phyloP scores from a whole-genome alignment of 1,139 yeast genomes.

The Suhomyces maxii region DNA sequence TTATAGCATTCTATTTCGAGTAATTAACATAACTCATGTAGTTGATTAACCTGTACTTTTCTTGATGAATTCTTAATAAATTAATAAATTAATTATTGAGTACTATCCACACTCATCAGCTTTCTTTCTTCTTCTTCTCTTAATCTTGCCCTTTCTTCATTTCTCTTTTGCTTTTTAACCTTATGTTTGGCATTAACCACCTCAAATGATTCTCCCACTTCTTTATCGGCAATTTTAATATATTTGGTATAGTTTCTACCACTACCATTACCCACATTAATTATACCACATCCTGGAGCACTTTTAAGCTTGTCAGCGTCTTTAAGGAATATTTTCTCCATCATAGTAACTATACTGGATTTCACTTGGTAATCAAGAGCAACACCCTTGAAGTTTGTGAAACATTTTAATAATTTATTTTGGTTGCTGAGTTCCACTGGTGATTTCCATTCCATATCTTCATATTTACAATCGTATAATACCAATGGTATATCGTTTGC shows the following conservation, averaged over 20 bases:
- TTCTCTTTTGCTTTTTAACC: constrained; percentile 37
- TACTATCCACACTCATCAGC: not conserved
- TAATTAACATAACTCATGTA: no score
- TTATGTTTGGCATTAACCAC: constrained; percentile 65
- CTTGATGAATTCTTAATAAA: not conserved
- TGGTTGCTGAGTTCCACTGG: constrained; percentile 18
- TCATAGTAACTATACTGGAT: constrained; percentile 33
- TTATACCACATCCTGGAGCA: constrained; percentile 29
- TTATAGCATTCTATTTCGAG: no score
- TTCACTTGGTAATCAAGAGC: constrained; percentile 39
- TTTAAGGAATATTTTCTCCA: constrained; percentile 24
- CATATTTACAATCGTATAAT: constrained; percentile 81
- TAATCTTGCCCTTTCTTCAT: constrained; percentile 1
- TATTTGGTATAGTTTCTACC: constrained; percentile 61
- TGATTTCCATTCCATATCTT: constrained; percentile 64
- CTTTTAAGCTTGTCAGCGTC: constrained; percentile 20
- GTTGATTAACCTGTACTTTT: not conserved
- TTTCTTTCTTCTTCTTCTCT: not conserved
- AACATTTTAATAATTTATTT: constrained; percentile 21
- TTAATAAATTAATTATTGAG: not conserved
- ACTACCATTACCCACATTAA: constrained; percentile 71
- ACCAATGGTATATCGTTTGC: constrained; percentile 91
- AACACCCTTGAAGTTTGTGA: constrained; percentile 31
- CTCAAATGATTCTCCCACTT: constrained; percentile 61
- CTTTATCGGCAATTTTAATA: constrained; percentile 58